phyloP scores from a whole-genome alignment of 805 yeast species.

The Tanozyma kutaoensis region DNA sequence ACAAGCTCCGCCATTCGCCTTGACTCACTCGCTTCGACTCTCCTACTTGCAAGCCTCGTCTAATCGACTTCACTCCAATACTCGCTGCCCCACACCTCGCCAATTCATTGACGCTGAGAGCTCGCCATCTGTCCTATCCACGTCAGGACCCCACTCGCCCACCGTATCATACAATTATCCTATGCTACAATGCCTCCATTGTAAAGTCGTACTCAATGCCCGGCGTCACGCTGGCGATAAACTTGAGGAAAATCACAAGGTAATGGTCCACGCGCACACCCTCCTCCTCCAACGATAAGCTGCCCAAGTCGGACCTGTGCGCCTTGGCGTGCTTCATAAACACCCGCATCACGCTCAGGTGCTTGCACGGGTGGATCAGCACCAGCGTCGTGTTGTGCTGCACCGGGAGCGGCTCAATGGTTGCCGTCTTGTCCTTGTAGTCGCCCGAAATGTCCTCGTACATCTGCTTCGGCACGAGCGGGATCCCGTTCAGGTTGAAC shows the following conservation, averaged over 20 bases:
- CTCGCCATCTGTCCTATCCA: too few relatives aligned
- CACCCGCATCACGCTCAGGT: constrained; percentile 88
- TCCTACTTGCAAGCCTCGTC: too few relatives aligned
- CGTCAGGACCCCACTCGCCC: too few relatives aligned
- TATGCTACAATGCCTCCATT: constrained; percentile 82
- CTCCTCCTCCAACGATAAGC: constrained; percentile 28
- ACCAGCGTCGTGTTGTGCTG: constrained; percentile 62
- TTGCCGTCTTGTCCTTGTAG: constrained; percentile 90
- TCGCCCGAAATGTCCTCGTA: constrained; percentile 89
- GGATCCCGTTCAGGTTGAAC: constrained; percentile 70
- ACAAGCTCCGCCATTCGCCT: too few relatives aligned
- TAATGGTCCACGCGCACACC: constrained; percentile 81
- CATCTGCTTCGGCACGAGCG: constrained; percentile 80
- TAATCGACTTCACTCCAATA: too few relatives aligned
- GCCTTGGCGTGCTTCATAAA: constrained; percentile 51
- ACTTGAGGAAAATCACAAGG: constrained; percentile 76
- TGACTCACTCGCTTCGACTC: too few relatives aligned
- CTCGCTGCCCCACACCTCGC: too few relatives aligned
- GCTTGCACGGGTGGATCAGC: constrained; percentile 93
- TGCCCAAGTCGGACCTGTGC: too few relatives aligned
- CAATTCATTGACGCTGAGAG: too few relatives aligned
- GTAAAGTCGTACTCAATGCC: constrained; percentile 96
- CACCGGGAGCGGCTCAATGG: constrained; percentile 88
- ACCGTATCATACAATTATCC: too few relatives aligned
- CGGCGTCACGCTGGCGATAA: constrained; percentile 93